Conservation (phyloP, 352 stramenopile species). For the Phytophthora citrophthora region DNA sequence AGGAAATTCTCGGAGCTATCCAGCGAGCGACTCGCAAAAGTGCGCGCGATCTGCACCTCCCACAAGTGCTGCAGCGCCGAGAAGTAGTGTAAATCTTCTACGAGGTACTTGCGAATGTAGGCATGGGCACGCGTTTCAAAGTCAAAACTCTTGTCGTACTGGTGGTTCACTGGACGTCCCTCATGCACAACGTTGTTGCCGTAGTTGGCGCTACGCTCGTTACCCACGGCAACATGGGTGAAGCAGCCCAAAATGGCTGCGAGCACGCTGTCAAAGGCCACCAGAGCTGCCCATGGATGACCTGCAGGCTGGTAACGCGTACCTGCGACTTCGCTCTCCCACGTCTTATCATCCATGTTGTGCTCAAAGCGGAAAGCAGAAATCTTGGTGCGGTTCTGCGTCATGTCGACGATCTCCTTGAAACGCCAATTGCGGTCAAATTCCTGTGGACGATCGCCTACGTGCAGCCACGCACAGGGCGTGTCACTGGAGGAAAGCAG, state of each 20-base stretch:
- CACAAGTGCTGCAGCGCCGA: constrained; percentile 50
- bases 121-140: constrained; percentile 39
- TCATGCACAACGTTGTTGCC: constrained; percentile 47
- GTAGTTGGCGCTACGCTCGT: constrained; percentile 49
- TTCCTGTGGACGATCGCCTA: constrained; percentile 41
- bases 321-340: constrained; percentile 31
- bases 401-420: constrained; percentile 39
- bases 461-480: constrained; percentile 40
- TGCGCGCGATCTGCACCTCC: constrained; percentile 51
- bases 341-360: constrained; percentile 38
- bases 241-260: constrained; percentile 38
- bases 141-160: constrained; percentile 58
- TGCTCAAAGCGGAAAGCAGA: constrained; percentile 40
- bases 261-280: constrained; percentile 48
- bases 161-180: constrained; percentile 45
- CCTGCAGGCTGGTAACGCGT: constrained; percentile 38
- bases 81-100: constrained; percentile 50
- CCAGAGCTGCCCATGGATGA: constrained; percentile 46
- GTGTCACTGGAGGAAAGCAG: constrained; percentile 30
- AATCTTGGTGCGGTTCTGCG: constrained; percentile 16
- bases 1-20: constrained; percentile 34
- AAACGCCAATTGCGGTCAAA: constrained; percentile 46
- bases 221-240: constrained; percentile 44
- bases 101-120: constrained; percentile 47
- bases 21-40: constrained; percentile 39